Evolutionary conservation across 345 rosid genomes (phyloP), one percentile per base, ranked within the genome.

Genomic region (Cardamine resedifolia): DNA sequence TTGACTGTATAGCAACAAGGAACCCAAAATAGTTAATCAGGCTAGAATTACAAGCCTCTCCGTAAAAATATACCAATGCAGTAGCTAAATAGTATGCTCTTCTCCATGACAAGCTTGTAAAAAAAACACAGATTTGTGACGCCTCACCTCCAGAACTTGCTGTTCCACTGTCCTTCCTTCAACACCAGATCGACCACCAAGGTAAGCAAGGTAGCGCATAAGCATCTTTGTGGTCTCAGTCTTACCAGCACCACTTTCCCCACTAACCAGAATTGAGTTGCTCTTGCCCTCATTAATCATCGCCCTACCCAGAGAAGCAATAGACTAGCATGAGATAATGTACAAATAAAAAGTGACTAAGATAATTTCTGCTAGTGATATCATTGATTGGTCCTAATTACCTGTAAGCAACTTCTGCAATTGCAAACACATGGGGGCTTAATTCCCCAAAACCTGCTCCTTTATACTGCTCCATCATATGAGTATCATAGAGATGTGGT

Each of bases 141-240:
- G 57, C 72, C 87, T 77, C 90, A 95, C 99, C 85, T 95, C 99
- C 58, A 95, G 82, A 79, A 95, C 99, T 92, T 95, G 99, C 64
- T 95, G 99, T 72, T 95, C 99, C 77, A 95, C 99, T 44, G 99
- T 95, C 76, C 99, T 83, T 58, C 99, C 99, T 86, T 95, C 99
- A 53, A 95, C 97, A 21, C 99, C 99, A 27, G 98, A 86, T 83
- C 98, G 88, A 78, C 99, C 99, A 75, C 99, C 99, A 30, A 95
- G 85, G 81, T 77, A 84, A 78, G 99, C 99, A 85, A 95, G 99
- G 81, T 95, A 95, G 8, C 97, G 87, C 99, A 95, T 95, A 57
- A 95, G 99, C 99, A 95, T 92, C 82, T 95, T 95, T 47, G 99
- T 95, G 68, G 99, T 95, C 94, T 95, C 99, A 19, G 99, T 95